phyloP scores from a whole-genome alignment of 208 protist species.

The Crithidia fasciculata region DNA sequence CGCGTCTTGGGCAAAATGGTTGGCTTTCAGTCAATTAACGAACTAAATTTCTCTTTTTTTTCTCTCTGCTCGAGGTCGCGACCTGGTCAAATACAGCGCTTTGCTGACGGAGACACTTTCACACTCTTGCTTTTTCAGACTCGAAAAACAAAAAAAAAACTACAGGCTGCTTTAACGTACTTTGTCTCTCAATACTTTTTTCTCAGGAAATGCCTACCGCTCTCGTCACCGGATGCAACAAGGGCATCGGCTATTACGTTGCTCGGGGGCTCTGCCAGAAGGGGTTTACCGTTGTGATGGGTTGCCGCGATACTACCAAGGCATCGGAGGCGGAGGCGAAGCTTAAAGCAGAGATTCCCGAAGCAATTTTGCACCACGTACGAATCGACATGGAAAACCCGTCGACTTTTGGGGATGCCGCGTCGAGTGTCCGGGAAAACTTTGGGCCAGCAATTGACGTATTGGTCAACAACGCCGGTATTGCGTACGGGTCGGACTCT shows the following conservation, averaged over 20 bases:
- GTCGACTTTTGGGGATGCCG: constrained; percentile 20
- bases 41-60: too few species aligned
- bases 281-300: constrained; percentile 43
- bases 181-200: neutral
- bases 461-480: constrained; percentile 52
- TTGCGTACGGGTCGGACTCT: constrained; percentile 34
- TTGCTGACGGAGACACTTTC: too few species aligned
- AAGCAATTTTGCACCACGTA: constrained; percentile 18
- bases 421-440: constrained; percentile 13
- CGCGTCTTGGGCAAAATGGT: too few species aligned
- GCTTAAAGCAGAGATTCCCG: constrained; percentile 16
- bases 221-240: constrained; percentile 44
- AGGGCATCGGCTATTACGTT: constrained; percentile 41
- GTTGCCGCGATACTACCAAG: constrained; percentile 19
- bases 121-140: too few species aligned
- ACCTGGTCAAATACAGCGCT: too few species aligned
- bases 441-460: constrained; percentile 37
- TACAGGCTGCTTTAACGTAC: neutral
- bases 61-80: too few species aligned
- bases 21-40: too few species aligned
- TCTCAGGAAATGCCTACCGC: neutral
- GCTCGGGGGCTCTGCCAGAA: constrained; percentile 32
- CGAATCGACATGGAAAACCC: constrained; percentile 21
- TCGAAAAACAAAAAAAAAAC: neutral
- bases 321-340: constrained; percentile 20